A percentile compares a stretch with the other conserved stretches of the same genome.
Conservation (phyloP, 495 filamentous ascomycete genomes). For the Cryomyces minteri region DNA sequence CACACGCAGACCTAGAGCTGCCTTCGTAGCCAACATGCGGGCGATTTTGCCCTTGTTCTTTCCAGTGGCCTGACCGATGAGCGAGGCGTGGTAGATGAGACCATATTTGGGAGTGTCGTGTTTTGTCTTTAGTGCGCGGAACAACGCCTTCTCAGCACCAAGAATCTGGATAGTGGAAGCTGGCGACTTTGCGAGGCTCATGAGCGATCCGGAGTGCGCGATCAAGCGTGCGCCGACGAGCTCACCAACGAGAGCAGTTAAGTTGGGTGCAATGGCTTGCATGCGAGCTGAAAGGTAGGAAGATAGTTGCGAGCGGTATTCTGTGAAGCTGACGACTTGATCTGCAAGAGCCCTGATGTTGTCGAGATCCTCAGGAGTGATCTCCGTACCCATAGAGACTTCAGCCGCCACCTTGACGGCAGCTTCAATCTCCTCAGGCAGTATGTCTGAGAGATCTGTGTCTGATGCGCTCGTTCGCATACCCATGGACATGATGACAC, state of each 20-base stretch:
- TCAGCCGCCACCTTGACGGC: slow-evolving; percentile 89
- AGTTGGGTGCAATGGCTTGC: slow-evolving; percentile 91
- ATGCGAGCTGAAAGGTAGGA: slow-evolving; percentile 83
- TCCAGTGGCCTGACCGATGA: slow-evolving; percentile 90
- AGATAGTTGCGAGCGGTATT: slow-evolving; percentile 75
- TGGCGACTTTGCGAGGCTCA: slow-evolving; percentile 92
- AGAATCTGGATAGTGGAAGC: slow-evolving; percentile 95
- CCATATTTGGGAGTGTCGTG: slow-evolving; percentile 99
- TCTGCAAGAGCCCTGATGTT: slow-evolving; percentile 83
- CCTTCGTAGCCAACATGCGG: slow-evolving; percentile 83
- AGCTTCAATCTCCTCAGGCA: slow-evolving; percentile 88
- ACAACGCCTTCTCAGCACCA: slow-evolving; percentile 95
- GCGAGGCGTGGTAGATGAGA: slow-evolving; percentile 92
- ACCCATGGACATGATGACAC: slow-evolving; percentile 72
- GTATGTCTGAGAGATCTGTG: slow-evolving; percentile 72
- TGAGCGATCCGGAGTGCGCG: slow-evolving; percentile 83
- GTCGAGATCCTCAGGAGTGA: slow-evolving; percentile 70
- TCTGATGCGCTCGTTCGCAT: slow-evolving; percentile 59
- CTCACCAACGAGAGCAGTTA: slow-evolving; percentile 85
- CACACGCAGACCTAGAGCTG: slow-evolving; percentile 79
- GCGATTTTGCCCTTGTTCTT: slow-evolving; percentile 99
- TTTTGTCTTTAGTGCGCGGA: slow-evolving; percentile 96
- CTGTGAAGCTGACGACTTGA: slow-evolving; percentile 78
- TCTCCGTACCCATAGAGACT: slow-evolving; percentile 96
- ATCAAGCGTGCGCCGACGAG: slow-evolving; percentile 92